phyloP scores from a whole-genome alignment of 768 basidiomycete species.

The Boletus barrowsii region DNA sequence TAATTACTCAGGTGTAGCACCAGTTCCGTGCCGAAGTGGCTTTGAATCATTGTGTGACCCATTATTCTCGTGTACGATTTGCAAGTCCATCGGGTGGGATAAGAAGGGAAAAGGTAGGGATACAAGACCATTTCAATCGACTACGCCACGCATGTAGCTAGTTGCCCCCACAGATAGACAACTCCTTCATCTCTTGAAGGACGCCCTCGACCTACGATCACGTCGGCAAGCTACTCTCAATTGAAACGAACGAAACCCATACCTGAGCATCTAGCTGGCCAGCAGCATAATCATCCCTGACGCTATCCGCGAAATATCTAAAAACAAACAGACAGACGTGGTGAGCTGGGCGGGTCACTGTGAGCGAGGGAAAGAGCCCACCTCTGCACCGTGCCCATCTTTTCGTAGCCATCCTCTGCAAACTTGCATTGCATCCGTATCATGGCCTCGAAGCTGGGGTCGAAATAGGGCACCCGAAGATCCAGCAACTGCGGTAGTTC shows the following conservation, averaged over 20 bases:
- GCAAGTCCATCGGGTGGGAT: not conserved
- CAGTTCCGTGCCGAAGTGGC: constrained; percentile 9
- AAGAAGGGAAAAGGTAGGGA: not conserved
- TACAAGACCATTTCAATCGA: constrained; percentile 1
- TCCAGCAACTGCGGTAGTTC: constrained; percentile 93
- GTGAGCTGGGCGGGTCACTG: not conserved
- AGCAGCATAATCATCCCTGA: constrained; percentile 95
- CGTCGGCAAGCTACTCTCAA: not conserved
- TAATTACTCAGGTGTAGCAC: constrained; percentile 23
- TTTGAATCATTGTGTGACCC: constrained; percentile 9
- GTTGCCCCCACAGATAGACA: constrained; percentile 84
- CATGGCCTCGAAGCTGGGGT: constrained; percentile 99
- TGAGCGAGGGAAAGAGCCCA: constrained; percentile 22
- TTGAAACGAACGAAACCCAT: constrained; percentile 4
- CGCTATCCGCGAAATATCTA: constrained; percentile 86
- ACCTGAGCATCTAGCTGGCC: constrained; percentile 95
- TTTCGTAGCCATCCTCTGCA: constrained; percentile 97
- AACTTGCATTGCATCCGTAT: constrained; percentile 97
- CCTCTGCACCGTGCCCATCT: constrained; percentile 91
- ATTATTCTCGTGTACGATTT: constrained; percentile 2
- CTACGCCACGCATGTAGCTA: constrained; percentile 7
- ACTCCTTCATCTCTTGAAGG: constrained; percentile 94
- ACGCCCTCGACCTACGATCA: constrained; percentile 80
- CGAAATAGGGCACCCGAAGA: constrained; percentile 95
- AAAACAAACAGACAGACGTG: not conserved